Percentiles rank a stretch among this genome's conserved stretches.
Evolutionary conservation across 2,329 filamentous ascomycete species (phyloP).

Genomic region (Exserohilum rostratum): DNA sequence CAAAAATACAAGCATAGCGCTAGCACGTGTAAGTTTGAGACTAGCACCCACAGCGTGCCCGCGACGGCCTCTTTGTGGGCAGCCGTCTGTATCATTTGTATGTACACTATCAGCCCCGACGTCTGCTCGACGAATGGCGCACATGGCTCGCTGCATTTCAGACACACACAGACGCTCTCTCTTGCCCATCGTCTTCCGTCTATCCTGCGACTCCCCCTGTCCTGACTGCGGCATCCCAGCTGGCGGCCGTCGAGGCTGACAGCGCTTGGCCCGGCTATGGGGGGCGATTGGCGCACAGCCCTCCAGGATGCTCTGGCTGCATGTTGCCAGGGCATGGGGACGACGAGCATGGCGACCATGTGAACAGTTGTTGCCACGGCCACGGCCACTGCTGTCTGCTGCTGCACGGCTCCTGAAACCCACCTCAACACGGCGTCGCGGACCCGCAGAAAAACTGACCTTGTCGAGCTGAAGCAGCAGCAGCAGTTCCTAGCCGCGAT

Average conservation of each 20-base stretch:
- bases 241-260: constrained; percentile 36
- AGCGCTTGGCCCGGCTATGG: constrained; percentile 35
- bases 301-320: constrained; percentile 16
- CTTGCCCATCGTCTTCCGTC: too few relatives aligned
- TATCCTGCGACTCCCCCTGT: constrained; percentile 28
- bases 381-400: constrained; percentile 35
- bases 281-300: constrained; percentile 38
- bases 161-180: too few relatives aligned
- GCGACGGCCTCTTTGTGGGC: neutral
- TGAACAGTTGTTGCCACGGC: constrained; percentile 30
- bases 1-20: constrained; percentile 38
- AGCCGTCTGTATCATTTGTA: constrained; percentile 8
- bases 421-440: constrained; percentile 14
- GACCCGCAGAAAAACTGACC: constrained; percentile 11
- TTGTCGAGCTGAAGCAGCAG: constrained; percentile 13
- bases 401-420: constrained; percentile 39
- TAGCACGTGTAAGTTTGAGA: constrained; percentile 11
- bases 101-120: constrained; percentile 11
- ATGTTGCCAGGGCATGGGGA: constrained; percentile 19
- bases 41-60: neutral
- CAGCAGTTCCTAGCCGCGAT: constrained; percentile 11
- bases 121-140: neutral
- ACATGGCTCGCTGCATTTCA: too few relatives aligned
- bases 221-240: constrained; percentile 20
- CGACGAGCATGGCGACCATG: constrained; percentile 28